Evolutionary conservation across 1,139 yeast species (phyloP), one percentile per base, ranked within the genome.

Genomic region (Candida albicans): DNA sequence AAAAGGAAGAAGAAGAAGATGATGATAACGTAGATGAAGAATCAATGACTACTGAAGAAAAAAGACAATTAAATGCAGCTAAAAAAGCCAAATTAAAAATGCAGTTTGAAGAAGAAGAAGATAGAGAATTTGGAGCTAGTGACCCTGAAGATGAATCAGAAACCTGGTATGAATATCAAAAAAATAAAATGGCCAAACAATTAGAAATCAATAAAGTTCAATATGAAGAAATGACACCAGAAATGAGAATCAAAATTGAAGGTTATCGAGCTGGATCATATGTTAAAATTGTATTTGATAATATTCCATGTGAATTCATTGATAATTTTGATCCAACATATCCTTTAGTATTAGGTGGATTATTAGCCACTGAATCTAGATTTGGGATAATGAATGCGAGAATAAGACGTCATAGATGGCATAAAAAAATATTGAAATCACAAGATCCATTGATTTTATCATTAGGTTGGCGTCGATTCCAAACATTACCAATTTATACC

Each of bases 371-470:
- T 12, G 99, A 95, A 62, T 87, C 91, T 46, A 78, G 96, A 61
- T 93, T 91, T 61, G 99, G 99, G 11, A 85, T 87, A 55, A 77
- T 90, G 73, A 93, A 88, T 61, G 96, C 89, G 42, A 83, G 98
- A 69, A 82, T 95, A 52, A 89, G 96, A 79, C 84, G 97, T 65
- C 99, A 95, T 63, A 84, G 99, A 73, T 95, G 99, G 99, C 98
- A 93, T 67, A 93, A 91, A 62, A 90, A 90, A 74, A 89, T 95
- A 45, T 75, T 95, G 56, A 95, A 95, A 66, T 82, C 98, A 8
- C 95, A 89, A 61, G 99, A 95, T 69, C 99, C 99, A 1, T 75
- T 95, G 53, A 89, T 95, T 50, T 65, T 95, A 41, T 91, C 98
- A 0, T 71, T 95, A 40, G 99, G 99, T 30, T 95, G 99, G 99